phyloP scores from a whole-genome alignment of 2,329 filamentous ascomycete species.

The Nemania sp. region DNA sequence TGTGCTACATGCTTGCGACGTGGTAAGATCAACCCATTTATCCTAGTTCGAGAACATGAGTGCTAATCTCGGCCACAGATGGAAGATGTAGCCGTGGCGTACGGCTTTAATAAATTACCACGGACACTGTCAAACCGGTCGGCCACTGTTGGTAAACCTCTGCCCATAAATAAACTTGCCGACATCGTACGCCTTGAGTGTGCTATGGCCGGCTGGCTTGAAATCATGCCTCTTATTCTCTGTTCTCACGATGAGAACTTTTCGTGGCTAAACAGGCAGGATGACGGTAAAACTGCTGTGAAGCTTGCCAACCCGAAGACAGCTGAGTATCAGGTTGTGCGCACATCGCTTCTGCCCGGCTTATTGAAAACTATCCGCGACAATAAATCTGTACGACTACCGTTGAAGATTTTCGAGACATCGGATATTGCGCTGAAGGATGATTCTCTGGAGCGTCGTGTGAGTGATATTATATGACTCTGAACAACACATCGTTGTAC shows the following conservation, averaged over 20 bases:
- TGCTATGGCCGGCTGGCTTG: slow-evolving; percentile 93
- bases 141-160: slow-evolving; percentile 75
- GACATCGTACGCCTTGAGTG: slow-evolving; percentile 89
- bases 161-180: slow-evolving; percentile 90
- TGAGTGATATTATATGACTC: slow-evolving; percentile 3
- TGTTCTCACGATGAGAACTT: slow-evolving; percentile 99
- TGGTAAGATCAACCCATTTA: slow-evolving; percentile 43
- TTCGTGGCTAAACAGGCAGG: slow-evolving; percentile 79
- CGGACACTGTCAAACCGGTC: slow-evolving; percentile 79
- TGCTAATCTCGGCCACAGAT: slow-evolving; percentile 51
- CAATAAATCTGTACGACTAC: slow-evolving; percentile 74
- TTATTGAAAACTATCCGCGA: slow-evolving; percentile 78
- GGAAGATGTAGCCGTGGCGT: slow-evolving; percentile 96
- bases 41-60: background rate
- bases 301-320: slow-evolving; percentile 79
- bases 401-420: slow-evolving; percentile 79
- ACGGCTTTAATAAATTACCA: slow-evolving; percentile 96
- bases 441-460: slow-evolving; percentile 67
- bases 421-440: slow-evolving; percentile 89
- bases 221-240: slow-evolving; percentile 93
- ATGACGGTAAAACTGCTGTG: slow-evolving; percentile 71
- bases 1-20: slow-evolving; percentile 92
- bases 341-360: slow-evolving; percentile 73
- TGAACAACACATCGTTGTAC: background rate
- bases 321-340: slow-evolving; percentile 77